Evolutionary conservation across 148 eudicot genomes (phyloP), one percentile per base, ranked within the genome.

Genomic region (Agrostemma githago): DNA sequence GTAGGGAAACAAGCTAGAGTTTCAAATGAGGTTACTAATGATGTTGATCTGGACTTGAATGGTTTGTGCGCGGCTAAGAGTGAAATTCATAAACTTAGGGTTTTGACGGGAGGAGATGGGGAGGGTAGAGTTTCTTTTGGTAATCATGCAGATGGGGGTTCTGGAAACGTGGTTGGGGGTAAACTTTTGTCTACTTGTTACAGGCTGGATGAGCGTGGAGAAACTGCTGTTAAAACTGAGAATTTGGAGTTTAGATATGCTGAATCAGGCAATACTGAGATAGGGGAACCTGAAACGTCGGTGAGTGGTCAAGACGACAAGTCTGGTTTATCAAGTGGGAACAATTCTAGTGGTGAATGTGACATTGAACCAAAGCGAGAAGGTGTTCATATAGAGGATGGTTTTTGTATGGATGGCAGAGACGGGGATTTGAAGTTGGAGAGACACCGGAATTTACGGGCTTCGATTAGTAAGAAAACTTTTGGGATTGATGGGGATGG

Each of bases 401-500:
- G 34, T 12, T 53, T 17, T 2, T 2, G 19, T 74, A 53, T 56
- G 46, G 72, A 71, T 68, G 71, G 68, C 1, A 38, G 54, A 40
- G 70, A 62, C 59, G 80, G 37, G 34, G 72, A 73, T 3, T 81
- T 61, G 62, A 62, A 41, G 67, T 37, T 19, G 69, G 74, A 72
- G 62, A 76, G 44, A 14, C 53, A 48, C 9, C 16, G 62, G 37
- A 42, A 62, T 74, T 39, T 41, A 39, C 58, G 54, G 46, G 60
- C 54, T 58, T 62, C 80, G 0, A 60, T 51, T 68, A 74, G 73
- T 73, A 86, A 83, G 71, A 79, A 77, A 26, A 80, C 37, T 70
- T 84, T 70, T 2, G 79, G 66, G 6, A 62, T 72, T 75, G 84
- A 77, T 56, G 17, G 26, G 5, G 70, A 67, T 64, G 79, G 51